Conservation (phyloP, 2,329 filamentous ascomycete genomes). For the Trichoderma afroharzianum region DNA sequence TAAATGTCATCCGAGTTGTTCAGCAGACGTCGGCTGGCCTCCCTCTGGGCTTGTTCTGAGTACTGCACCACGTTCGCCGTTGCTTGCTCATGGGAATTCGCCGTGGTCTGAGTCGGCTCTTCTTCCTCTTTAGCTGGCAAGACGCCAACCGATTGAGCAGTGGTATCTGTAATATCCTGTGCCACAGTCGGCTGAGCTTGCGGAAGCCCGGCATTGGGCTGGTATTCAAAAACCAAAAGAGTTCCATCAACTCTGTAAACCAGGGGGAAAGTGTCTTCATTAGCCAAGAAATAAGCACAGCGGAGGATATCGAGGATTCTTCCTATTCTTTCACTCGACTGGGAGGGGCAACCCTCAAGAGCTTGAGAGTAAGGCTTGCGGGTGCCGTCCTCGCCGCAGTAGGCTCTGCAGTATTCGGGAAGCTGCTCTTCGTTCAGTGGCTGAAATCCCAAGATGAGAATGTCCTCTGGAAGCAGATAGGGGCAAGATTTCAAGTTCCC, state of each 20-base stretch:
- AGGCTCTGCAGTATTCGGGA: conserved; percentile 39
- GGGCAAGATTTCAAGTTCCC: conserved; percentile 38
- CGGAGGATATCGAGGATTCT: conserved; percentile 48
- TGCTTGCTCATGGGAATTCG: background rate
- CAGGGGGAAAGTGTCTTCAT: conserved; percentile 40
- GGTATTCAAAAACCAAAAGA: conserved; percentile 34
- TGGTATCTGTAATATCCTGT: background rate
- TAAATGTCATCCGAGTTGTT: background rate
- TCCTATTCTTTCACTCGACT: conserved; percentile 40
- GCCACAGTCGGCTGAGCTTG: background rate
- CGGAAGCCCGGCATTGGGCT: conserved; percentile 12
- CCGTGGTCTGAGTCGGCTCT: background rate
- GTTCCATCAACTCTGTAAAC: conserved; percentile 26
- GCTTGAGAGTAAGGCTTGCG: conserved; percentile 39
- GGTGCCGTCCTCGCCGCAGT: conserved; percentile 33
- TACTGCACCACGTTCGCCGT: background rate
- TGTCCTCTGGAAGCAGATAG: conserved; percentile 52
- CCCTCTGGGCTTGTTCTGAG: background rate
- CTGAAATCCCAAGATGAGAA: conserved; percentile 43
- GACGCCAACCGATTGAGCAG: background rate
- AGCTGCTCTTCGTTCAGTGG: conserved; percentile 39
- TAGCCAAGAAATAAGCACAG: conserved; percentile 46
- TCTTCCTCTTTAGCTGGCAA: background rate
- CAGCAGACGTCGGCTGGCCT: background rate
- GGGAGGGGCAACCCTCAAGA: conserved; percentile 30